Evolutionary conservation across 1,139 yeast genomes (phyloP), one percentile per base, ranked within the genome.

Genomic region (Tardiomyces digboiensis): DNA sequence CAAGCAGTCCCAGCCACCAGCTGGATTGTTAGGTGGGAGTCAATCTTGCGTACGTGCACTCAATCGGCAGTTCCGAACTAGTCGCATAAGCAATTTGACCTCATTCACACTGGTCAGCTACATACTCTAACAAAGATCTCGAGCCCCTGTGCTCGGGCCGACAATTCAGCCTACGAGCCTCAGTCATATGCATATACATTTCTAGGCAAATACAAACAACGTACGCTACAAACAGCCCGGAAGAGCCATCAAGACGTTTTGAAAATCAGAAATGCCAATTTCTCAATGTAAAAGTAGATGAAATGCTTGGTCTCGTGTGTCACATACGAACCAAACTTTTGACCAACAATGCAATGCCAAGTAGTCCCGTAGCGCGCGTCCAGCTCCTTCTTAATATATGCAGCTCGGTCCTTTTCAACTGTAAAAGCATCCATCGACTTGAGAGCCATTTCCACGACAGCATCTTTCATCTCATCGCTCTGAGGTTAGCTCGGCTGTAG

Each of bases 271-370:
- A 33, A 33, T 20, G 37, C 37, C n/a, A 14, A 7, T 20, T 33
- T 33, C 10, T 84, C 96, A 48, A 87, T 71, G 64, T 87, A 88
- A 57, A 86, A 85, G 65, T 91, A 89, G 29, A 84, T 71, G 61
- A 91, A 91, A 59, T 75, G 78, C 21, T 95, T 94, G 50, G 83
- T 61, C 46, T 67, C 66, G 60, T 93, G 98, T 18, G 97, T 86
- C 21, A 93, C 96, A 60, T 83, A 88, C 44, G 93, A 80, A 3
- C 97, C 97, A 65, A 91, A 91, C 57, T 84, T 84, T 62, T 81
- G 80, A 23, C 98, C 99, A 43, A 88, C 97, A 47, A 91, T 78
- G 23, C 88, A 93, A 62, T 91, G 97, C 98, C 98, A 91, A 20
- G 95, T 80, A 39, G 83, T 77, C 1, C 96, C 96, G 55, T 74